These are phyloP conservation scores for Phialemoniopsis sp. DNA, from an alignment of 2,329 filamentous ascomycete species.

Conservation along the genomic window DNA sequence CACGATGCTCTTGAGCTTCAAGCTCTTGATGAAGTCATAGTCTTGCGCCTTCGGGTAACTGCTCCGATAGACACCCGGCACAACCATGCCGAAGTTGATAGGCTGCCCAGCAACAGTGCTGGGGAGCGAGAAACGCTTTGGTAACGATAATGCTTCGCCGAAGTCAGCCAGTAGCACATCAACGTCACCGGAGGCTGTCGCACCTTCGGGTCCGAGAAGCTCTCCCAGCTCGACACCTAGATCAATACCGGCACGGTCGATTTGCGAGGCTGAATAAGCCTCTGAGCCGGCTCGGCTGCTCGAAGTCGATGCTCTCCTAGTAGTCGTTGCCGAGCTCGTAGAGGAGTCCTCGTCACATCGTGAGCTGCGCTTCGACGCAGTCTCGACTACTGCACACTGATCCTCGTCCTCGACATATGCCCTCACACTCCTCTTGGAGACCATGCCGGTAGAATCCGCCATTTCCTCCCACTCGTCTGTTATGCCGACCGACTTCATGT, in stretches of 20 bases:
- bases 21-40: conserved; percentile 61
- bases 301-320: neutral
- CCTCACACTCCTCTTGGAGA: conserved; percentile 12
- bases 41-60: conserved; percentile 72
- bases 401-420: conserved; percentile 11
- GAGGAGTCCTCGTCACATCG: conserved; percentile 1
- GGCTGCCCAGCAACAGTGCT: conserved; percentile 28
- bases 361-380: conserved; percentile 2
- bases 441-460: conserved; percentile 6
- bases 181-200: conserved; percentile 5
- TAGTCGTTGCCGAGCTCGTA: neutral
- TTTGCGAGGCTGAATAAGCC: neutral
- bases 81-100: conserved; percentile 72
- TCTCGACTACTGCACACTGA: conserved; percentile 7
- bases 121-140: neutral
- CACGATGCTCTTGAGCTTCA: conserved; percentile 77
- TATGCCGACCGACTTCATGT: too few species aligned
- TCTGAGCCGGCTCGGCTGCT: conserved; percentile 1
- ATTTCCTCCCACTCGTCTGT: neutral
- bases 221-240: conserved; percentile 2
- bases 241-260: neutral
- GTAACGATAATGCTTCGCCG: neutral
- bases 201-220: conserved; percentile 5
- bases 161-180: neutral
- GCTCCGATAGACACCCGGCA: conserved; percentile 74